phyloP scores from a whole-genome alignment of 2,329 filamentous ascomycete species.

The Tolypocladium capitatum region DNA sequence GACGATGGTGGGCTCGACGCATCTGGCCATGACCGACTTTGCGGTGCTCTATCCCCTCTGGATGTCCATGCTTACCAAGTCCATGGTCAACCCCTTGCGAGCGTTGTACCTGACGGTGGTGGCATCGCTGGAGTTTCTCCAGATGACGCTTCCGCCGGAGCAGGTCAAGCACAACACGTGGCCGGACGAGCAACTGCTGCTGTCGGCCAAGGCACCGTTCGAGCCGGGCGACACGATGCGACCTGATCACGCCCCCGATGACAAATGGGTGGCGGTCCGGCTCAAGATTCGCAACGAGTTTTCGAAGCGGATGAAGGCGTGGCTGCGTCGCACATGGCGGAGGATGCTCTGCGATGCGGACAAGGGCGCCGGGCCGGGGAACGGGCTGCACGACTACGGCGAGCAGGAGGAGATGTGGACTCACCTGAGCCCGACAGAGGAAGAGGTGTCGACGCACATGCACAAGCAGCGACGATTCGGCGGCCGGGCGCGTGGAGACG shows the following conservation, averaged over 20 bases:
- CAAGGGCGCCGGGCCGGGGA: slow-evolving; percentile 1
- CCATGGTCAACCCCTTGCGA: slow-evolving; percentile 47
- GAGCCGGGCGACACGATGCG: slow-evolving; percentile 30
- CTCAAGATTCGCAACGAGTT: slow-evolving; percentile 47
- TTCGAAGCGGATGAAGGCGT: slow-evolving; percentile 31
- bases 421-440: slow-evolving; percentile 7
- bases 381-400: slow-evolving; percentile 8
- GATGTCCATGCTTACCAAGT: slow-evolving; percentile 46
- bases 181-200: slow-evolving; percentile 38
- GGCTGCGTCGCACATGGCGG: slow-evolving; percentile 23
- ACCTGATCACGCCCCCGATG: slow-evolving; percentile 37
- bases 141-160: slow-evolving; percentile 33
- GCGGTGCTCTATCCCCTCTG: slow-evolving; percentile 48
- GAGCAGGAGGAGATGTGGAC: slow-evolving; percentile 12
- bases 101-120: slow-evolving; percentile 52
- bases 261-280: slow-evolving; percentile 44
- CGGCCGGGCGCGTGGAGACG: neutral
- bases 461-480: neutral
- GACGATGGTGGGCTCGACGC: slow-evolving; percentile 45
- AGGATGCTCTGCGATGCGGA: slow-evolving; percentile 2
- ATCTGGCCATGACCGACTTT: slow-evolving; percentile 55
- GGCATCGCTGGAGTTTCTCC: slow-evolving; percentile 48
- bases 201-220: slow-evolving; percentile 23
- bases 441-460: neutral
- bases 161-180: slow-evolving; percentile 37